Evolutionary conservation across 257 asterid species (phyloP).

Genomic region (Petunia secreta): DNA sequence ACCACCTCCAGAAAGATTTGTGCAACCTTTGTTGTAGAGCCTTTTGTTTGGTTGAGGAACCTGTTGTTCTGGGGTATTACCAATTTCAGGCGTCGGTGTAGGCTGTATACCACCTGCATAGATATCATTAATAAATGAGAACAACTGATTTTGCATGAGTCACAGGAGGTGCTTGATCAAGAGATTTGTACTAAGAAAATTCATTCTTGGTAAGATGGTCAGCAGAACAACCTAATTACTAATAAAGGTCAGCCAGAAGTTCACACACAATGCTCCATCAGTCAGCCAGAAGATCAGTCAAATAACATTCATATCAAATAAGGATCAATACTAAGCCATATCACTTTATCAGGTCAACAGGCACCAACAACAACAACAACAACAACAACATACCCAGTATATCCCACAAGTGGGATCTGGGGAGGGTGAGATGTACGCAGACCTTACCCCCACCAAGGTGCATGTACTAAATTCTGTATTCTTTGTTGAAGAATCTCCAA

Average conservation of each 20-base stretch:
- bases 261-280: conserved; percentile 7
- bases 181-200: background rate
- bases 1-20: conserved; percentile 43
- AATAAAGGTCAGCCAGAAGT: conserved; percentile 5
- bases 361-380: background rate
- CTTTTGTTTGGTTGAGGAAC: conserved; percentile 24
- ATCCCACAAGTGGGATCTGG: no score
- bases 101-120: conserved; percentile 12
- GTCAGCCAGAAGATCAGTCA: conserved; percentile 18
- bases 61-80: background rate
- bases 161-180: background rate
- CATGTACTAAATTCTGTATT: background rate
- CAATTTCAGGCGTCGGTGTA: conserved; percentile 12
- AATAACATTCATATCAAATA: background rate
- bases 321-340: background rate
- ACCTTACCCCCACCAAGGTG: no score
- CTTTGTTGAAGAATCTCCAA: conserved; percentile 12
- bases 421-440: no score
- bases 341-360: conserved; percentile 12
- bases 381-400: no score
- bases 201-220: conserved; percentile 14
- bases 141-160: conserved; percentile 4
- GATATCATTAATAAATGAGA: conserved; percentile 23
- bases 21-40: conserved; percentile 37
- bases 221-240: conserved; percentile 19